Base-by-base conservation (phyloP, 1,284 basidiomycete species). In the Cystobasidium sp. region DNA sequence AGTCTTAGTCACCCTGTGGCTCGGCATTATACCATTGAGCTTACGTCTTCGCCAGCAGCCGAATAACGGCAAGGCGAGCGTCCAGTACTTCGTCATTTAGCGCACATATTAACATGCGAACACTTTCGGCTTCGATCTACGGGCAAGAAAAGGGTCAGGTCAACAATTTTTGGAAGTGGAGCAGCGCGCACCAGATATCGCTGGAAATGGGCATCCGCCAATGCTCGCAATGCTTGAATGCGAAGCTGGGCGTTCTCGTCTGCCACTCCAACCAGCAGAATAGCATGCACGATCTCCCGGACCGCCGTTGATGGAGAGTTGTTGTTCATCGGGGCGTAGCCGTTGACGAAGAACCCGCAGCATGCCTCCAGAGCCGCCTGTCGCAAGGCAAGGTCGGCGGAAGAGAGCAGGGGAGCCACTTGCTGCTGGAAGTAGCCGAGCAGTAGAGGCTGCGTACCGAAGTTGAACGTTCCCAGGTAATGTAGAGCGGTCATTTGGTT, bases 81-180 rank as follows among this genome's bases (percentile, higher is more conserved):
- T 46, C 31, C 46, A 73, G 39, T 14, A 62, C 16, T 22, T 49
- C 70, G 49, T 73, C 70, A 39, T 73, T 73, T 14, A 73, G 41
- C 4, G 62, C 70, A 55, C 56, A 73, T 3, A 73, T 53, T 1
- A 73, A 63, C 70, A 73, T 66, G 20, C 62, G 70, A 14, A 61
- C 61, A 39, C 46, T 47, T 22, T 61, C 68, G 14, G 43, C 22
- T n/a, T 70, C 68, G 24, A 58, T 14, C 68, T 70, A 44, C n/a
- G 31, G n/a, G n/a, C n/a, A n/a, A n/a, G n/a, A n/a, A n/a, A n/a
- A n/a, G n/a, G n/a, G n/a, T n/a, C n/a, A n/a, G 10, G 44, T 49
- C 24, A 44, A 37, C 22, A n/a, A 9, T 22, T 3, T 14, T n/a
- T 53, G 20, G 18, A 3, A 51, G 20, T 7, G n/a, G 18, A 43